Base-by-base conservation (phyloP, 2,329 filamentous ascomycete species). In the Hypoxylon sp. region DNA sequence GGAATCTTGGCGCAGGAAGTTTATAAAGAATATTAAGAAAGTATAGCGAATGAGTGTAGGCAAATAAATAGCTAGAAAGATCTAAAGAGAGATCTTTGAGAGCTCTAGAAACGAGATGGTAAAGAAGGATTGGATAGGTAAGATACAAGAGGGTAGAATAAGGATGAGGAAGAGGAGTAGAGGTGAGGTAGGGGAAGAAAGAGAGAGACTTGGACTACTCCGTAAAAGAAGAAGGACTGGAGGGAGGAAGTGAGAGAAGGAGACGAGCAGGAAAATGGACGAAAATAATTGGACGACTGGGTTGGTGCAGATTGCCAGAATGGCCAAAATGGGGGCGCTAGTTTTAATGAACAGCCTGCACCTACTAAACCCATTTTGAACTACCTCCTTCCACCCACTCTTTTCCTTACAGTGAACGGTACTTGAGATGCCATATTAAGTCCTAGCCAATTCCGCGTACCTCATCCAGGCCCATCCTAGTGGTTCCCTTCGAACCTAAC, bases 291-390 rank as follows among this genome's bases (percentile, higher is more conserved):
- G 75, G 75, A 67, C 70, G 62, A 72, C 64, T 69, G 68, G 70
- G 61, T 65, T 74, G 72, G 70, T 78, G 78, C 73, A 79, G 77
- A 81, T 80, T 81, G 75, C 78, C 69, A 75, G 64, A 72, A 72
- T 70, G 68, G 63, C 75, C 75, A 79, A 78, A 74, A 72, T 74
- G 78, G 75, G 78, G 78, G 77, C 80, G 80, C 80, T 81, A 82
- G 79, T 78, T 81, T 81, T 79, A 79, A 80, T 81, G 79, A 82
- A 77, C 72, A 67, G 70, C 69, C 73, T 74, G 70, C 68, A 71
- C 54, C 60, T 66, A 44, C 68, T 71, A 72, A 72, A 48, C 70
- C 70, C 39, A 65, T 70, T 68, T 63, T 53, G 70, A 66, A 65
- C 65, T 42, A 14, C 39, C 57, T 56, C 51, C 55, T 64, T 37